These are phyloP conservation scores for Cryomyces minteri DNA, from an alignment of 495 filamentous ascomycete genomes.

Conservation along the genomic window DNA sequence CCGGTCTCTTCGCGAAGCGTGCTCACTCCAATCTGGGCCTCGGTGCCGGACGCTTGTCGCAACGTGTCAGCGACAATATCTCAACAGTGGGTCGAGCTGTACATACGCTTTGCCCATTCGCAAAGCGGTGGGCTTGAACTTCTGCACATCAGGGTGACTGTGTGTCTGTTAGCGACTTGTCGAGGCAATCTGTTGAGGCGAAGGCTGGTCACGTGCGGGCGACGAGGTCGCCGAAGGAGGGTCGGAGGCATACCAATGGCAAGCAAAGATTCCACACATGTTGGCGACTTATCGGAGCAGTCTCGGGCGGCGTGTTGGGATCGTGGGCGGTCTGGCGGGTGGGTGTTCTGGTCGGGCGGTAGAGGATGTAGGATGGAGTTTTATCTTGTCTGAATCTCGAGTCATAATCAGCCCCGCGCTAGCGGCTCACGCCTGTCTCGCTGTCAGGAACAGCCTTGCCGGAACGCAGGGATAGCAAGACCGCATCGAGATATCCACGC, in stretches of 20 bases:
- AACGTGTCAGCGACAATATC: constrained; percentile 1
- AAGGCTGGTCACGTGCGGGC: neutral
- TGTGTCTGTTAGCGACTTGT: constrained; percentile 21
- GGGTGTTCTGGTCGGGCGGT: too few relatives aligned
- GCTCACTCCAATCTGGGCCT: constrained; percentile 96
- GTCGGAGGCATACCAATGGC: constrained; percentile 51
- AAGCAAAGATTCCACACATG: constrained; percentile 74
- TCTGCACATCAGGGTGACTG: constrained; percentile 82
- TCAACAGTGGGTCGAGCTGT: constrained; percentile 2
- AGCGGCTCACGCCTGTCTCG: too few relatives aligned
- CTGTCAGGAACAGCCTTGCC: too few relatives aligned
- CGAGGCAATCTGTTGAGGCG: constrained; percentile 4
- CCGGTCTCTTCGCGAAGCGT: neutral
- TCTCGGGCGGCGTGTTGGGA: too few relatives aligned
- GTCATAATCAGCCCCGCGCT: too few relatives aligned
- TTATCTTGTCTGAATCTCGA: too few relatives aligned
- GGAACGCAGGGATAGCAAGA: too few relatives aligned
- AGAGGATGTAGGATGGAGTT: too few relatives aligned
- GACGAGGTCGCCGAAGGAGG: neutral
- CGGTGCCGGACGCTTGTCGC: constrained; percentile 68
- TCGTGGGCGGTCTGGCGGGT: too few relatives aligned
- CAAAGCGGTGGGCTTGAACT: constrained; percentile 93
- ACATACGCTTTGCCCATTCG: constrained; percentile 89
- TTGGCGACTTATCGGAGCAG: constrained; percentile 2
- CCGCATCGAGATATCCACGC: too few relatives aligned